These are phyloP conservation scores for Aspergillus thermomutatus DNA, from an alignment of 2,329 filamentous ascomycete genomes.

Conservation along the genomic window DNA sequence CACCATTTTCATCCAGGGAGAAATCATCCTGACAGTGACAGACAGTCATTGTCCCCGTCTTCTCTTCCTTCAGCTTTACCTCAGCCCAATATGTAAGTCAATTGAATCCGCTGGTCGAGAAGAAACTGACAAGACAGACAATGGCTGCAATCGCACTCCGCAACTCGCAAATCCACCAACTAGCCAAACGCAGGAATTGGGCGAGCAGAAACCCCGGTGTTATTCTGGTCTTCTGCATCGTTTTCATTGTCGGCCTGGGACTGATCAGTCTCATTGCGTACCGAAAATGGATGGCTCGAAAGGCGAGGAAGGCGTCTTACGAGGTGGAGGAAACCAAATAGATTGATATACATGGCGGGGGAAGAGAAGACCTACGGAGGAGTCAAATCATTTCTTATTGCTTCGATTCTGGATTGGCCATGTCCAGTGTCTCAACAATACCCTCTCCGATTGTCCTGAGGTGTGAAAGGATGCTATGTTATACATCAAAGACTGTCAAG, in stretches of 20 bases:
- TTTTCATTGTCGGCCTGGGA: conserved; percentile 54
- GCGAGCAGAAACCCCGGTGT: conserved; percentile 57
- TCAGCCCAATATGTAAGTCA: background rate
- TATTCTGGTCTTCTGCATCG: conserved; percentile 60
- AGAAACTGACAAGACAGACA: conserved; percentile 1
- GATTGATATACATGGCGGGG: background rate
- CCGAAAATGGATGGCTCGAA: conserved; percentile 39
- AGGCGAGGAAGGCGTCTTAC: conserved; percentile 22
- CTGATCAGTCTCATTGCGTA: conserved; percentile 51
- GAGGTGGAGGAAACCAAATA: conserved; percentile 3
- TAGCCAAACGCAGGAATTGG: conserved; percentile 51
- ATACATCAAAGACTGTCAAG: background rate
- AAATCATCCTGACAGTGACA: background rate
- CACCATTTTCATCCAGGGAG: background rate
- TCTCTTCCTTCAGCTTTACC: background rate
- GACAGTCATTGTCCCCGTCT: background rate
- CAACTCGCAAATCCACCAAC: conserved; percentile 19
- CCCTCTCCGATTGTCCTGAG: background rate
- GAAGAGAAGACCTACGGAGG: background rate
- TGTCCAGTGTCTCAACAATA: background rate
- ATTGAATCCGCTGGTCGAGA: background rate
- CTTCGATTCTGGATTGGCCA: background rate
- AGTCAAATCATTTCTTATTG: background rate
- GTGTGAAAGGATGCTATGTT: background rate
- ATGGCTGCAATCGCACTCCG: conserved; percentile 31